Base-by-base conservation (phyloP, 2,329 filamentous ascomycete genomes). In the Colletotrichum liaoningense region DNA sequence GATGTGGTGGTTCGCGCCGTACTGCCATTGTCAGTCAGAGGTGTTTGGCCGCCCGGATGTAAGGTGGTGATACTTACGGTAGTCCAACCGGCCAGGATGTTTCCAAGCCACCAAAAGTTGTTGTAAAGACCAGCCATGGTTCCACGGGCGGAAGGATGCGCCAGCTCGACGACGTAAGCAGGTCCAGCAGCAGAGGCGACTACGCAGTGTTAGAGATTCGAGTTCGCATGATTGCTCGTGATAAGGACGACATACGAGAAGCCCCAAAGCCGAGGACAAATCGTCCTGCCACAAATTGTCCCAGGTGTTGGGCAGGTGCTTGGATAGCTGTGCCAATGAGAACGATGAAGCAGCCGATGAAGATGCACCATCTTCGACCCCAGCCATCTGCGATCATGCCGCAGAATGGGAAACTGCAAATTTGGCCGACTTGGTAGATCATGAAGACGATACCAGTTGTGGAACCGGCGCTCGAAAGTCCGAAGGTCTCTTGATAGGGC, bases 111-210 rank as follows among this genome's bases (percentile, higher is more conserved):
- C 26, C 24, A 12, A 55, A 9, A 7, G 4, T 30, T 22, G 33
- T 65, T 73, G 67, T 73, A 79, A 72, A 91, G 87, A 63, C 89
- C 91, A 6, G 90, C 90, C 72, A 74, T 74, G 52, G 73, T 67
- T 26, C 89, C 90, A 75, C 91, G 86, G 79, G 89, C 91, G 1
- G 88, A 86, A 0, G 91, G 91, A 76, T 93, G 91, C 0, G 90
- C 86, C 54, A 92, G 85, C 77, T 93, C 91, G 56, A 90, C 89
- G 4, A 88, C 88, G 78, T 92, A 92, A 6, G 89, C 87, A 0
- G 91, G 91, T 0, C 87, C 90, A 4, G 90, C 89, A 9, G 88
- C 87, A 2, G 88, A 87, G 3, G 88, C 88, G 66, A 93, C 70
- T 73, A 62, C 7, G n/a, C 0, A 24, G 8, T 19, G 28, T 49